A percentile compares a stretch with the other conserved stretches of the same genome.
phyloP scores from a whole-genome alignment of 768 basidiomycete species.

The Lactifluus subvellereus region DNA sequence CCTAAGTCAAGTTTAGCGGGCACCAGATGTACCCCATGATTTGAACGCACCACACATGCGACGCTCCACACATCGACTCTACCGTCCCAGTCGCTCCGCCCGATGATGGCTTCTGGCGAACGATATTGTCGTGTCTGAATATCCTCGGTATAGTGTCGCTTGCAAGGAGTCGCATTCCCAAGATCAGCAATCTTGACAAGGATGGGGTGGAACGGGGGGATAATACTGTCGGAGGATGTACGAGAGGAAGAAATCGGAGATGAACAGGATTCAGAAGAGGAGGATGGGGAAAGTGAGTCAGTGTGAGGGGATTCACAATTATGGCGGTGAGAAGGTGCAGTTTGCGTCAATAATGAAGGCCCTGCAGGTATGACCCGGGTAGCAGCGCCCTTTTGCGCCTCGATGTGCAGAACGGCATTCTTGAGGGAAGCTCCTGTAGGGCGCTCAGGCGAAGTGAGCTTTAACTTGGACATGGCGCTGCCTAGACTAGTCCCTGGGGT shows the following conservation, averaged over 20 bases:
- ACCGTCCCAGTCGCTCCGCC: conserved; percentile 78
- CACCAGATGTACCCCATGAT: background rate
- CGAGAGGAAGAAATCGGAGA: background rate
- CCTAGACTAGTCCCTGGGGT: conserved; percentile 31
- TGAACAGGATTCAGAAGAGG: conserved; percentile 1
- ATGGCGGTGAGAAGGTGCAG: conserved; percentile 23
- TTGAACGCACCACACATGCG: conserved; percentile 67
- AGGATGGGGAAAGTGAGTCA: background rate
- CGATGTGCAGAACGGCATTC: background rate
- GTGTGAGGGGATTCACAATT: background rate
- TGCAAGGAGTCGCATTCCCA: conserved; percentile 91
- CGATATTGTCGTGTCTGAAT: conserved; percentile 97
- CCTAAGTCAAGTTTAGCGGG: conserved; percentile 33
- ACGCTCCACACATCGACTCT: conserved; percentile 89
- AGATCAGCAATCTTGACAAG: conserved; percentile 91
- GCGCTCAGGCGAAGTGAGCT: conserved; percentile 19
- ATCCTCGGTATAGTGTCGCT: conserved; percentile 86
- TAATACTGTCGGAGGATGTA: conserved; percentile 18
- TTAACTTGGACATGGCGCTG: conserved; percentile 27
- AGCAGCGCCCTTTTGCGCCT: conserved; percentile 9
- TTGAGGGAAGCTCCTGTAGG: background rate
- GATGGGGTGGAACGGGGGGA: conserved; percentile 39
- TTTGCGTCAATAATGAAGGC: conserved; percentile 35
- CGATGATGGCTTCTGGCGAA: conserved; percentile 89
- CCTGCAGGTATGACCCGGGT: conserved; percentile 25